Conservation (phyloP, 257 asterid genomes). For the Eustoma russellianum region DNA sequence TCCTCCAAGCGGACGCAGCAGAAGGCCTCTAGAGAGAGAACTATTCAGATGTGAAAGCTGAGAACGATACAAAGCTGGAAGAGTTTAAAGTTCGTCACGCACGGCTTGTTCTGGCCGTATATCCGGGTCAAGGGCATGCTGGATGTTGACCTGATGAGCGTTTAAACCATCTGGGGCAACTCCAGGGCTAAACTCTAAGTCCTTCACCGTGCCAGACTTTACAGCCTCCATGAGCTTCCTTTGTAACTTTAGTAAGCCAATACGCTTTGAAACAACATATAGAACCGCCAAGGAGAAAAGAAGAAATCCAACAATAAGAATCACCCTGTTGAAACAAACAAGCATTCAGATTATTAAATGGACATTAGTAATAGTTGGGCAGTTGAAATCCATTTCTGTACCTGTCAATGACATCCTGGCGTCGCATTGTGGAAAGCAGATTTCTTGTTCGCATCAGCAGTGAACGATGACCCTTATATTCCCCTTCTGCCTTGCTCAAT, state of each 20-base stretch:
- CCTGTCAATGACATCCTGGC: conserved; percentile 93
- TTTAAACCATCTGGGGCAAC: conserved; percentile 30
- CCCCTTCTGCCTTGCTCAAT: conserved; percentile 72
- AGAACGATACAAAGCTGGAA: not conserved
- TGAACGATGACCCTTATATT: conserved; percentile 86
- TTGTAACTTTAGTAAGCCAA: conserved; percentile 81
- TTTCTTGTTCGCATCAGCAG: conserved; percentile 67
- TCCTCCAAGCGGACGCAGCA: too few relatives aligned
- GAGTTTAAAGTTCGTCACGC: conserved; percentile 75
- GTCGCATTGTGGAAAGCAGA: conserved; percentile 87
- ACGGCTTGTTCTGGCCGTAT: conserved; percentile 44
- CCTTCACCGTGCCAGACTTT: conserved; percentile 62
- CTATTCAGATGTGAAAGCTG: too few relatives aligned
- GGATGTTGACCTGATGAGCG: conserved; percentile 32
- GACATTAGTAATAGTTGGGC: not conserved
- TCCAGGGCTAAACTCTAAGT: conserved; percentile 30
- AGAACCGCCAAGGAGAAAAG: conserved; percentile 80
- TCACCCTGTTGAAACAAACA: conserved; percentile 48
- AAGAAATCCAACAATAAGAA: conserved; percentile 53
- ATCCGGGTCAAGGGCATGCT: conserved; percentile 32
- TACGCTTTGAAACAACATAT: conserved; percentile 84
- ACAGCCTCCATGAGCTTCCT: conserved; percentile 59
- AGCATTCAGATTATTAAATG: conserved; percentile 3
- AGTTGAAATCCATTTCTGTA: not conserved
- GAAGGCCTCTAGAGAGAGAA: too few relatives aligned